These are phyloP conservation scores for Candida bentonensis DNA, from an alignment of 805 yeast genomes.

Conservation along the genomic window DNA sequence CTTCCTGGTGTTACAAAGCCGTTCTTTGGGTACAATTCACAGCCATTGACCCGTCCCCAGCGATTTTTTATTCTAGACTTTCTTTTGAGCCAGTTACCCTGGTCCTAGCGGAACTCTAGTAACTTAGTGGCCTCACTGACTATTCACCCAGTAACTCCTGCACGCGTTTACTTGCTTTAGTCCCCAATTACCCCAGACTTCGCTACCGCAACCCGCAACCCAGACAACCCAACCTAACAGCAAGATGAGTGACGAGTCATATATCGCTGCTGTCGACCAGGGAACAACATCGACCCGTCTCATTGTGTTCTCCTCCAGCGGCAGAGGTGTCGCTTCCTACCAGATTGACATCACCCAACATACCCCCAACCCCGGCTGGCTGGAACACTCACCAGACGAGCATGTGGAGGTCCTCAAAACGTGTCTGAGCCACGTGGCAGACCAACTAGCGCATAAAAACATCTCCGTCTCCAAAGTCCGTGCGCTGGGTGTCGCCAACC, in stretches of 20 bases:
- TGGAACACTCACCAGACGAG: constrained; percentile 80
- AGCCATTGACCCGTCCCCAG: too few relatives aligned
- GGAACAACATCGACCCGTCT: constrained; percentile 91
- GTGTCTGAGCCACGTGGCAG: constrained; percentile 37
- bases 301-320: constrained; percentile 59
- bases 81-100: too few relatives aligned
- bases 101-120: too few relatives aligned
- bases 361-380: constrained; percentile 46
- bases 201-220: not conserved
- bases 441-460: constrained; percentile 18
- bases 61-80: too few relatives aligned
- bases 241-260: constrained; percentile 3
- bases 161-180: too few relatives aligned
- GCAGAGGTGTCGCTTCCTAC: constrained; percentile 71
- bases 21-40: too few relatives aligned
- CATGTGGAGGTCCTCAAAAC: constrained; percentile 67
- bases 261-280: constrained; percentile 61
- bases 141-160: too few relatives aligned
- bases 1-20: too few relatives aligned
- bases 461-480: constrained; percentile 32
- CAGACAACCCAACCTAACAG: not conserved
- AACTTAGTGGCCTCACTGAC: too few relatives aligned
- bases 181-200: too few relatives aligned
- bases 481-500: constrained; percentile 82
- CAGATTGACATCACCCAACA: constrained; percentile 68